These are phyloP conservation scores for Malassezia globosa DNA, from an alignment of 1,284 basidiomycete genomes.

Conservation along the genomic window DNA sequence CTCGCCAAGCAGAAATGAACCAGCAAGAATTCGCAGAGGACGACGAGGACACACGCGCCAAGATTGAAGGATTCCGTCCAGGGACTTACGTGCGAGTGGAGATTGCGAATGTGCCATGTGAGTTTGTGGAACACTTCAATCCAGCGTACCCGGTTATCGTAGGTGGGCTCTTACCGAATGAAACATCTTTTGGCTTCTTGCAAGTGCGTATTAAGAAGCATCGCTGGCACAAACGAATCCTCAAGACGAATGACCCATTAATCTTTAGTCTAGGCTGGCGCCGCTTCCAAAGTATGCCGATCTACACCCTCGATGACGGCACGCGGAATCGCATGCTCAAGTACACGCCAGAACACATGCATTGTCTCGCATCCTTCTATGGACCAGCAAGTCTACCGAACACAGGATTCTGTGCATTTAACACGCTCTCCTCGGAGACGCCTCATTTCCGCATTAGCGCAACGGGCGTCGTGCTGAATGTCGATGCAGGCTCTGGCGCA, in stretches of 20 bases:
- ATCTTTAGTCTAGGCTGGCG: constrained; percentile 93
- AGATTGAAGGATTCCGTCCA: constrained; percentile 80
- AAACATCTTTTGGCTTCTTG: constrained; percentile 78
- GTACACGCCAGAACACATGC: constrained; percentile 99
- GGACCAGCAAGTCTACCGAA: constrained; percentile 51
- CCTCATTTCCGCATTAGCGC: constrained; percentile 80
- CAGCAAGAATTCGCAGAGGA: constrained; percentile 72
- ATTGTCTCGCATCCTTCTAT: constrained; percentile 84
- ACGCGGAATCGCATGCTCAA: constrained; percentile 90
- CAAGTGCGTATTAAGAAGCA: constrained; percentile 95
- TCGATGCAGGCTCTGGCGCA: constrained; percentile 55
- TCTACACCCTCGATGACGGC: constrained; percentile 84
- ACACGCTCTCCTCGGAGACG: constrained; percentile 59
- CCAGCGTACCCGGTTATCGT: constrained; percentile 79
- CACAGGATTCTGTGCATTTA: constrained; percentile 91
- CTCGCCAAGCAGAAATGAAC: constrained; percentile 72
- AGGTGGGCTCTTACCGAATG: constrained; percentile 79
- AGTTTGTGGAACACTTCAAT: constrained; percentile 87
- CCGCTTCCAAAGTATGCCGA: constrained; percentile 83
- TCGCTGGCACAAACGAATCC: constrained; percentile 78
- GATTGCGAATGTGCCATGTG: constrained; percentile 69
- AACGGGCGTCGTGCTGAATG: constrained; percentile 85
- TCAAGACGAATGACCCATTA: constrained; percentile 95
- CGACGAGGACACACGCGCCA: constrained; percentile 64
- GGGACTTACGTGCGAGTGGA: constrained; percentile 92